A percentile compares a stretch with the other conserved stretches of the same genome.
phyloP scores from a whole-genome alignment of 1,284 basidiomycete species.

The Pholiota adiposa region DNA sequence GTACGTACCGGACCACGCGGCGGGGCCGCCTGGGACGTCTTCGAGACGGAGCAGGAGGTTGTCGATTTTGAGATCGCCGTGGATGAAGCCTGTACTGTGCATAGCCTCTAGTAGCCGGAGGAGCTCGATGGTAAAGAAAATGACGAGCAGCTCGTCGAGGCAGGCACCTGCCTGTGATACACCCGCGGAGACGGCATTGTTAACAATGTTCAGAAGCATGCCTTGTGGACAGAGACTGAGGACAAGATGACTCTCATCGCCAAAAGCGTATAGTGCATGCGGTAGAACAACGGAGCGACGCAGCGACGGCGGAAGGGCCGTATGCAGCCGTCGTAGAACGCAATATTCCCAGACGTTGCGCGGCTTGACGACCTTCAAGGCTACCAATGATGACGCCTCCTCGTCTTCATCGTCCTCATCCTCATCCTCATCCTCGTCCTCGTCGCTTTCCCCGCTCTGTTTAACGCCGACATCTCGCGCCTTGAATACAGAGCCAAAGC shows the following conservation, averaged over 20 bases:
- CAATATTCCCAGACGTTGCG: slow-evolving; percentile 94
- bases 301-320: slow-evolving; percentile 58
- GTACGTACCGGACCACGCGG: slow-evolving; percentile 80
- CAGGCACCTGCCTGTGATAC: slow-evolving; percentile 79
- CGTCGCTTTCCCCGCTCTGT: slow-evolving; percentile 48
- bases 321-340: slow-evolving; percentile 80
- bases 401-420: slow-evolving; percentile 65
- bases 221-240: slow-evolving; percentile 92
- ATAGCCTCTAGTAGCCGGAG: slow-evolving; percentile 84
- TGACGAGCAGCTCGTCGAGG: slow-evolving; percentile 91
- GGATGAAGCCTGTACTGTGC: slow-evolving; percentile 85
- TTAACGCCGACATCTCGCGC: slow-evolving; percentile 64
- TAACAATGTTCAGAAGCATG: slow-evolving; percentile 92
- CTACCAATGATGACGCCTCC: slow-evolving; percentile 65
- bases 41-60: slow-evolving; percentile 94
- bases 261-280: slow-evolving; percentile 79
- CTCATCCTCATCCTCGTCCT: slow-evolving; percentile 58
- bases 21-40: slow-evolving; percentile 72
- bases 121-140: slow-evolving; percentile 96
- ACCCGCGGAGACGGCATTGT: slow-evolving; percentile 74
- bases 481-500: slow-evolving; percentile 94
- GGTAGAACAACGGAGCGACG: slow-evolving; percentile 74
- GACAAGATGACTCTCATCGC: slow-evolving; percentile 90
- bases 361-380: slow-evolving; percentile 93
- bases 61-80: slow-evolving; percentile 99